phyloP scores from a whole-genome alignment of 129 eudicot species.

The Lactuca sativa region DNA sequence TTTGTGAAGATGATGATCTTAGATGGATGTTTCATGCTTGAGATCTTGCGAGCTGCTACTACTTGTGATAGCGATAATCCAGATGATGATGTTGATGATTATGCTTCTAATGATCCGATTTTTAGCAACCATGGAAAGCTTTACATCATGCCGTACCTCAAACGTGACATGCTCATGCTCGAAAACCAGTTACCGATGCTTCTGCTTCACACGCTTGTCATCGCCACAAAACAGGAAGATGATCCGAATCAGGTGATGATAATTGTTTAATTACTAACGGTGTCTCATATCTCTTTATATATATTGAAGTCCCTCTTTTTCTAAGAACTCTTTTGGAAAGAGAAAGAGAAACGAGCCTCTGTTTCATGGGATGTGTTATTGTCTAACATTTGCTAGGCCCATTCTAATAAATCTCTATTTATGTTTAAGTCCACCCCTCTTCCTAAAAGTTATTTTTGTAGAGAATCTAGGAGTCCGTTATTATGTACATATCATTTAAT shows the following conservation, averaged over 20 bases:
- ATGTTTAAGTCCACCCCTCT: too few species aligned
- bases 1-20: constrained; percentile 52
- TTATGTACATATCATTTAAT: too few species aligned
- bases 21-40: constrained; percentile 64
- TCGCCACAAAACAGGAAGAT: constrained; percentile 28
- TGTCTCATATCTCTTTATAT: too few species aligned
- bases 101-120: constrained; percentile 63
- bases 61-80: neutral
- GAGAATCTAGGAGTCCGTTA: too few species aligned
- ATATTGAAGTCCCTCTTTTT: too few species aligned
- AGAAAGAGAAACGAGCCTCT: too few species aligned
- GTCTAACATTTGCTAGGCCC: too few species aligned
- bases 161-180: constrained; percentile 73
- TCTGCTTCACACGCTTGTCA: constrained; percentile 45
- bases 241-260: constrained; percentile 23
- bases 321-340: too few species aligned
- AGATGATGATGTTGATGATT: constrained; percentile 35
- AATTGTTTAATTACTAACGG: too few species aligned
- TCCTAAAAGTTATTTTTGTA: too few species aligned
- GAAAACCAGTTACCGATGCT: constrained; percentile 70
- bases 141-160: constrained; percentile 53
- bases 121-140: constrained; percentile 57
- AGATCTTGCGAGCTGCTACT: constrained; percentile 43
- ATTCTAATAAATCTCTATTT: too few species aligned
- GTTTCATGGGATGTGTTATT: too few species aligned